Evolutionary conservation across 345 rosid species (phyloP), one percentile per base, ranked within the genome.

Genomic region (Punica granatum): DNA sequence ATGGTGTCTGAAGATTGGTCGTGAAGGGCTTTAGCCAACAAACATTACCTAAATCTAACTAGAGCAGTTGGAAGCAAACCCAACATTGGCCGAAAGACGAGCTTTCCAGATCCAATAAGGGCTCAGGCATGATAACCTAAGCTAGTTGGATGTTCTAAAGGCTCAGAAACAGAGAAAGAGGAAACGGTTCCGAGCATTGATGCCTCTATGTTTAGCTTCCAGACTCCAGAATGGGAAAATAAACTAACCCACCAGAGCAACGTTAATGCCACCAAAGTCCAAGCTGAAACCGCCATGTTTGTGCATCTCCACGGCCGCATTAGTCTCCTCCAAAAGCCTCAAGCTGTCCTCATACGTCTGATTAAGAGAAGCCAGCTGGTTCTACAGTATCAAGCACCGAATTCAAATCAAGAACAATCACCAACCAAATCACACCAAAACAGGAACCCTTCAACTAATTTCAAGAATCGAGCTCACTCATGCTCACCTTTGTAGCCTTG

Each of bases 301-400:
- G 71, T 79, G 85, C 94, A 93, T 87, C 82, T 76, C 69, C 67
- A 90, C 74, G 42, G 92, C 97, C 11, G 96, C 96, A 48, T 90
- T 78, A 7, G 96, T 90, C 78, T 93, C 97, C 36, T 85, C 78
- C 37, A 90, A 74, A 69, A 93, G 92, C 67, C 72, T 80, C 80
- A 89, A 65, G 70, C 94, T 89, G 31, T 84, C 84, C 67, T 86
- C 78, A 70, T 89, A 90, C 53, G 74, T 87, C 69, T 71, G 84
- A 69, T 80, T 71, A 54, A 85, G 77, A 49, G 84, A 78, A 90
- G 91, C 84, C 71, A 93, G 80, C 74, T 84, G 88, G 44, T 53
- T 73, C 86, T 82, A 69, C 64, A 14, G 66, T 42, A 72, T 60
- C 41, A 70, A 63, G 3, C 60, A 16, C 60, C 60, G 5, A 39